A percentile compares a stretch with the other conserved stretches of the same genome.
Evolutionary conservation across 306 rosid genomes (phyloP).

Genomic region (Coriaria nepalensis): DNA sequence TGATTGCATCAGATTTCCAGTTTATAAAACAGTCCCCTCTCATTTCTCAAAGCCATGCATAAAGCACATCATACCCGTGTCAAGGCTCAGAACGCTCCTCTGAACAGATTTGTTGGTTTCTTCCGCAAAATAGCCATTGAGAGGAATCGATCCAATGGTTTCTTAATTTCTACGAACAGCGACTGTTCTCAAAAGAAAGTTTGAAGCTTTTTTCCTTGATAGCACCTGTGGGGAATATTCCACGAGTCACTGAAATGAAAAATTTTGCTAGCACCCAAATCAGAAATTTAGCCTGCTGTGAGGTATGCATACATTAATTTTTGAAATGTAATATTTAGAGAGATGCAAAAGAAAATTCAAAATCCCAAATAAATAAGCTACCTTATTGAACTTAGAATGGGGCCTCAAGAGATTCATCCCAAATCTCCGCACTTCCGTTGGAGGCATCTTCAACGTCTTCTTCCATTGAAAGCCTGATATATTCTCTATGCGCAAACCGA

Average conservation of each 20-base stretch:
- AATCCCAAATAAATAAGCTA: conserved; percentile 11
- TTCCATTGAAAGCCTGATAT: conserved; percentile 98
- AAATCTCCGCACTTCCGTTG: conserved; percentile 98
- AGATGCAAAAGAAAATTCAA: not conserved
- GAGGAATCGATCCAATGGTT: not conserved
- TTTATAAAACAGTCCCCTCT: too few relatives aligned
- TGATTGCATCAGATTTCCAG: too few relatives aligned
- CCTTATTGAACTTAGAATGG: conserved; percentile 59
- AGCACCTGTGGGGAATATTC: not conserved
- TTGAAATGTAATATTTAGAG: too few relatives aligned
- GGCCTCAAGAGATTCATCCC: conserved; percentile 98
- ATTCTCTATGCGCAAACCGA: conserved; percentile 98
- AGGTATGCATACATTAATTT: not conserved
- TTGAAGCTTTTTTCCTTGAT: not conserved
- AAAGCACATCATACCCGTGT: not conserved
- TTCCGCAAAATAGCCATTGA: not conserved
- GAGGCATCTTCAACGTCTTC: conserved; percentile 99
- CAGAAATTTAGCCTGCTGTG: not conserved
- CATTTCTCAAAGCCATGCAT: not conserved
- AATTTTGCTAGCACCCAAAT: not conserved
- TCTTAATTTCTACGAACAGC: not conserved
- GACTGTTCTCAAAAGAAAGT: not conserved
- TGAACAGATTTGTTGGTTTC: not conserved
- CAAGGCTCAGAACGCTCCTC: not conserved
- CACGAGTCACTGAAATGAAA: too few relatives aligned